Base-by-base conservation (phyloP, 371 early-diverging fungal species). In the Rhizopus microsporus region DNA sequence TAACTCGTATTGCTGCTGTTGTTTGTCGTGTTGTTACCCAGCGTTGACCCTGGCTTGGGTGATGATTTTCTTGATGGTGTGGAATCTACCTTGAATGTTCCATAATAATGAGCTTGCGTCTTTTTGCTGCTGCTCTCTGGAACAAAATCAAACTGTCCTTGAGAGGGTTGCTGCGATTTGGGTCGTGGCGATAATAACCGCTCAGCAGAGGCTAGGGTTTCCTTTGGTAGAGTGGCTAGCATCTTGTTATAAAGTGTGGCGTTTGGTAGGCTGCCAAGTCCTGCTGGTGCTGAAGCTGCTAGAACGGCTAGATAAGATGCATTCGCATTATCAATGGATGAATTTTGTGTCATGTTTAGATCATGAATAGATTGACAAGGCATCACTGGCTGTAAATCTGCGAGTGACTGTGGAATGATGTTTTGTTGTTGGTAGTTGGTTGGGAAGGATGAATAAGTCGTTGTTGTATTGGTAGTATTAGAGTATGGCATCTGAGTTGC, bases 161-260 rank as follows among this genome's bases (percentile, higher is more conserved):
- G 35, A 42, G 49, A 12, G 5, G 5, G 34, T 0, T 37, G 34
- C 13, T 16, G 39, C n/a, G 61, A 12, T 16, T 8, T 2, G 31
- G 58, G 30, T 0, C 37, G 46, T 44, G 69, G 69, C 3, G 62
- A 62, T 2, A 75, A 52, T 16, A 75, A 32, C 6, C 68, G 58
- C 51, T 72, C 76, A 15, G 72, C 76, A 3, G 72, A 69, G 8
- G 60, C 68, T 17, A 75, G 51, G 8, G 72, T 75, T 43, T 75
- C 56, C 38, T 57, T 51, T 3, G 76, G 76, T 46, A 75, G 43
- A 8, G 72, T 63, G 3, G 76, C 65, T 12, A 75, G 48, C 15
- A 75, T 31, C 39, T 75, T 75, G 51, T 68, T 75, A 32, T 72
- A 61, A 13, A 74, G 56, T 2, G 68, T 66, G 4, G 60, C 64